Percentiles rank a stretch among this genome's conserved stretches.
Conservation (phyloP, 2,329 filamentous ascomycete genomes). For the Dactylellina drechsleri region DNA sequence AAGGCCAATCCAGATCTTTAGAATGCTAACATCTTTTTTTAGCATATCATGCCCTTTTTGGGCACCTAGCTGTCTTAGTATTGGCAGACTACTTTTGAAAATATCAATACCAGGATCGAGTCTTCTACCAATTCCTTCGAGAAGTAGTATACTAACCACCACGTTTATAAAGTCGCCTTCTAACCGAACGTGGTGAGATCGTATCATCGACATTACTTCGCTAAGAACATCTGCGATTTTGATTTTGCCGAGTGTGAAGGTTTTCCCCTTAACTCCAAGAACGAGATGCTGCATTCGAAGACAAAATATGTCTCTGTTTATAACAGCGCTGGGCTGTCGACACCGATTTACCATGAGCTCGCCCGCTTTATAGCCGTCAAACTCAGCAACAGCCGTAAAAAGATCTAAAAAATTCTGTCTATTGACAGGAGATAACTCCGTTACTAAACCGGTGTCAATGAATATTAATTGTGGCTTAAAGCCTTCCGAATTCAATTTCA, state of each 20-base stretch:
- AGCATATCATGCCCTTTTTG: slow-evolving; percentile 77
- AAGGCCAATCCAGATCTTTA: slow-evolving; percentile 58
- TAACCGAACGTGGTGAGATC: slow-evolving; percentile 87
- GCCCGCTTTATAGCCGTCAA: slow-evolving; percentile 94
- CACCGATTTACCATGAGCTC: slow-evolving; percentile 96
- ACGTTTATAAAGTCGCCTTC: slow-evolving; percentile 99
- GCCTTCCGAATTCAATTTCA: slow-evolving; percentile 82
- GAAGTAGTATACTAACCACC: slow-evolving; percentile 88
- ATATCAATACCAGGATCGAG: slow-evolving; percentile 89
- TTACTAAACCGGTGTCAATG: slow-evolving; percentile 95
- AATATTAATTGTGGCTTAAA: slow-evolving; percentile 95
- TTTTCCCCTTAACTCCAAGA: slow-evolving; percentile 86
- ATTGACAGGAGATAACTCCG: slow-evolving; percentile 87
- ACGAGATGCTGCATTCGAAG: slow-evolving; percentile 97
- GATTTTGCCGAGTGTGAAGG: slow-evolving; percentile 90
- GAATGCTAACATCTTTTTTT: slow-evolving; percentile 59
- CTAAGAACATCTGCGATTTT: slow-evolving; percentile 96
- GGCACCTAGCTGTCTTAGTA: slow-evolving; percentile 85
- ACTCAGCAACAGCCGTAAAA: slow-evolving; percentile 94
- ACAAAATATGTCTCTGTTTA: slow-evolving; percentile 89
- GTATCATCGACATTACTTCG: slow-evolving; percentile 89
- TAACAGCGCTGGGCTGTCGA: slow-evolving; percentile 87
- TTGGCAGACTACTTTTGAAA: slow-evolving; percentile 85
- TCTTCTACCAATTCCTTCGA: slow-evolving; percentile 91
- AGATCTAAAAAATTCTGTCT: slow-evolving; percentile 91